These are phyloP conservation scores for Mortierella hygrophila DNA, from an alignment of 192 early-diverging fungal species.

Conservation along the genomic window DNA sequence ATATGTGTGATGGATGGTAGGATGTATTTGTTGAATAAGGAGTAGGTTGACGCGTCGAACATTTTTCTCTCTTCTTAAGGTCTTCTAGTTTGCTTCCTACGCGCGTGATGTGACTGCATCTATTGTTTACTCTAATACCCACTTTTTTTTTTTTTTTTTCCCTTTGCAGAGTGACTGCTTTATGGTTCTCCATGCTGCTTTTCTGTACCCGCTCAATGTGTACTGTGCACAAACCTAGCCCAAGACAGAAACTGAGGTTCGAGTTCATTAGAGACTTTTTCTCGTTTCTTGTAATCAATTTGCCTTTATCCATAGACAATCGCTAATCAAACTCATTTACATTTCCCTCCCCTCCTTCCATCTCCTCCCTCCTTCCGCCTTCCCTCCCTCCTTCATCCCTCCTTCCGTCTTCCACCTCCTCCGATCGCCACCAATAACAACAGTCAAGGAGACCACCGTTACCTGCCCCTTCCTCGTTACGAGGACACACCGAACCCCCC, in stretches of 20 bases:
- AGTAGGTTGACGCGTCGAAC: too few species aligned
- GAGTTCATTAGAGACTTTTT: background rate
- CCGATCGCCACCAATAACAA: background rate
- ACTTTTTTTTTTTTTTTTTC: background rate
- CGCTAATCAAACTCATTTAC: background rate
- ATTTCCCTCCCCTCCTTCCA: background rate
- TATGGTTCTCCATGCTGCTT: background rate
- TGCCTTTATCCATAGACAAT: background rate
- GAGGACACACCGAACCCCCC: background rate
- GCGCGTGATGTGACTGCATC: background rate
- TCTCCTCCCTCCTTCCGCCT: background rate
- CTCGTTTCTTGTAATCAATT: background rate
- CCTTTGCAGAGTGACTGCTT: background rate
- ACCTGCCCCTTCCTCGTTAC: background rate
- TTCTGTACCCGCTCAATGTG: background rate
- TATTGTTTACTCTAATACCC: background rate
- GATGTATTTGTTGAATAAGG: too few species aligned
- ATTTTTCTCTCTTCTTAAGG: too few species aligned
- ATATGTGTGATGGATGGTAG: too few species aligned
- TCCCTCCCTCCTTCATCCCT: background rate
- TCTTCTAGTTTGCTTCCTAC: too few species aligned
- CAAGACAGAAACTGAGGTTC: background rate
- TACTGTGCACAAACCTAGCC: background rate
- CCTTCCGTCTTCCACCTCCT: background rate
- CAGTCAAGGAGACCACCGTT: background rate